These are phyloP conservation scores for Monoraphidium neglectum DNA, from an alignment of 139 green algal species.

Conservation along the genomic window DNA sequence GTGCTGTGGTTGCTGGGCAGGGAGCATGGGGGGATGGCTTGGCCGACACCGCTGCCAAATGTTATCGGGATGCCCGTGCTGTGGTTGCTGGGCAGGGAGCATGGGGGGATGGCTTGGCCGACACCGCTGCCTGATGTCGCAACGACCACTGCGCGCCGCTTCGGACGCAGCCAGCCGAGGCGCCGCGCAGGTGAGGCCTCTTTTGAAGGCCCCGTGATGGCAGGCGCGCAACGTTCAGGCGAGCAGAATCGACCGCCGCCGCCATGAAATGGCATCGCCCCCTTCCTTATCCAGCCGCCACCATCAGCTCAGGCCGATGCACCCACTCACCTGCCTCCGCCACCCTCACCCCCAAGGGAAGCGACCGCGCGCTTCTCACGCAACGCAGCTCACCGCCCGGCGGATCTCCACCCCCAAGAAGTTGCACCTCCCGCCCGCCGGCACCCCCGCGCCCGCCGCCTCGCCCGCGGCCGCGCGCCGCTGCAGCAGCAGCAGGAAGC, in stretches of 20 bases:
- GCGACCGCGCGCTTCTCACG: no score
- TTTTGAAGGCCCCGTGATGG: no score
- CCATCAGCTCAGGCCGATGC: no score
- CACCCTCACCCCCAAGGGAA: neutral
- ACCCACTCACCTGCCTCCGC: neutral
- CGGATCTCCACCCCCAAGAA: slow-evolving; percentile 88
- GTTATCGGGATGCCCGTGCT: neutral
- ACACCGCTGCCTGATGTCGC: neutral
- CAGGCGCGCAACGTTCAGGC: no score
- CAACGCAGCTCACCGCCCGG: slow-evolving; percentile 31
- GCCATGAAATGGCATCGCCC: no score
- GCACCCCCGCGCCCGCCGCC: neutral
- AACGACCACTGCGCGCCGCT: no score
- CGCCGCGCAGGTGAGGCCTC: no score
- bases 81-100: neutral
- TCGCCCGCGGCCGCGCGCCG: slow-evolving; percentile 15
- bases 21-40: neutral
- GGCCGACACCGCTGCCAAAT: neutral
- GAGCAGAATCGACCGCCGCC: no score
- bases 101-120: neutral
- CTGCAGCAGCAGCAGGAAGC: slow-evolving; percentile 72
- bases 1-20: neutral
- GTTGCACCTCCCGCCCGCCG: slow-evolving; percentile 47
- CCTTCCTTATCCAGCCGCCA: no score
- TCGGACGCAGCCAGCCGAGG: no score